These are phyloP conservation scores for Tulasnella sp. DNA, from an alignment of 768 basidiomycete genomes.

Conservation along the genomic window DNA sequence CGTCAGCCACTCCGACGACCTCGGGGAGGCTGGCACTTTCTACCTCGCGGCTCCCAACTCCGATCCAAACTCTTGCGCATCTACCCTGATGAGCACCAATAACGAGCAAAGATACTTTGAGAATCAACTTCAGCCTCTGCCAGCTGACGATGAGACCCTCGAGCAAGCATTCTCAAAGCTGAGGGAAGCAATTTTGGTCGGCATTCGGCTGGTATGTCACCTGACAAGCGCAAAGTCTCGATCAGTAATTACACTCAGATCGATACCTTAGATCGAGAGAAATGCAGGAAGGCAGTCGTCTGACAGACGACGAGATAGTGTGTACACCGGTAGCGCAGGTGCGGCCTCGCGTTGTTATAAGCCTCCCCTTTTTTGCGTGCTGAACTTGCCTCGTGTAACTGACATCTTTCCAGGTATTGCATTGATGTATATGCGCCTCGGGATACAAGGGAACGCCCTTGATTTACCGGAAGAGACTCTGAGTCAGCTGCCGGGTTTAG, in stretches of 20 bases:
- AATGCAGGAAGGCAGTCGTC: not conserved
- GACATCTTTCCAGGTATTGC: not conserved
- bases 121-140: not conserved
- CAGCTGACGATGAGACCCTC: not conserved
- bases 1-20: not conserved
- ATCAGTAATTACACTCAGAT: not conserved
- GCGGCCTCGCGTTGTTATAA: not conserved
- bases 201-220: not conserved
- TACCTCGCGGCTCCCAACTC: not conserved
- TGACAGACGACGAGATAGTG: not conserved
- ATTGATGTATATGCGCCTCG: conserved; percentile 11
- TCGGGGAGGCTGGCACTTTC: not conserved
- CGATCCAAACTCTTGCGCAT: not conserved
- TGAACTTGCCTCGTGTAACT: not conserved
- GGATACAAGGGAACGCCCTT: not conserved
- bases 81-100: not conserved
- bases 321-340: not conserved
- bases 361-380: not conserved
- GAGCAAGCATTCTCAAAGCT: not conserved
- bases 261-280: not conserved
- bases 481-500: not conserved
- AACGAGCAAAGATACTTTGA: not conserved
- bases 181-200: not conserved
- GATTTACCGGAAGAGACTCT: not conserved
- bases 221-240: not conserved